Conservation (phyloP, 73 alveolate species). For the Uronychia setigera region DNA sequence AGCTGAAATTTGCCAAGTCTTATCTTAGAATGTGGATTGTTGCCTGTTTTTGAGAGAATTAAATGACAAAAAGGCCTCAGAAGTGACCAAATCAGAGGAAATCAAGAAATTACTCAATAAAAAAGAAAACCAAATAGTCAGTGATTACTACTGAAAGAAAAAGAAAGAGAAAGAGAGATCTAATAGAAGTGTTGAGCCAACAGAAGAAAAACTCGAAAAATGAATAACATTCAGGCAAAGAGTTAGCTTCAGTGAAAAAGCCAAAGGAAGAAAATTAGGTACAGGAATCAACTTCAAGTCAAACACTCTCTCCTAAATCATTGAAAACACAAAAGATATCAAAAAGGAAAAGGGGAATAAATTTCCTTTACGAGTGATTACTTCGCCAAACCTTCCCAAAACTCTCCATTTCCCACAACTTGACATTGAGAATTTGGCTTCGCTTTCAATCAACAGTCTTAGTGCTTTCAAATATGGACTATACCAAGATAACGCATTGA, state of each 20-base stretch:
- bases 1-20: not conserved
- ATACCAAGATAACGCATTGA: conserved; percentile 9
- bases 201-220: not conserved
- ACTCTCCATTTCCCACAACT: not conserved
- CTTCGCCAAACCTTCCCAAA: not conserved
- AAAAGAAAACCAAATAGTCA: not conserved
- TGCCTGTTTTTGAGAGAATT: not conserved
- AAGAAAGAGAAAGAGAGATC: not conserved
- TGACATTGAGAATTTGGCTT: not conserved
- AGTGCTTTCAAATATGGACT: not conserved
- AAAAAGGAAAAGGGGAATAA: not conserved
- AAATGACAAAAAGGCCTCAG: not conserved
- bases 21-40: not conserved
- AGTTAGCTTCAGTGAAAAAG: too few species aligned
- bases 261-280: too few species aligned
- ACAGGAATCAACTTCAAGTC: too few species aligned
- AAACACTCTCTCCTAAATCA: not conserved
- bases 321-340: not conserved
- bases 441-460: not conserved
- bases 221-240: not conserved
- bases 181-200: not conserved
- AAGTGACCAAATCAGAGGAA: not conserved
- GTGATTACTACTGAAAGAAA: not conserved
- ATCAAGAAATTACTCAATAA: not conserved
- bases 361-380: too few species aligned